Conservation (phyloP, 2,329 filamentous ascomycete genomes). For the Orbilia javanica region DNA sequence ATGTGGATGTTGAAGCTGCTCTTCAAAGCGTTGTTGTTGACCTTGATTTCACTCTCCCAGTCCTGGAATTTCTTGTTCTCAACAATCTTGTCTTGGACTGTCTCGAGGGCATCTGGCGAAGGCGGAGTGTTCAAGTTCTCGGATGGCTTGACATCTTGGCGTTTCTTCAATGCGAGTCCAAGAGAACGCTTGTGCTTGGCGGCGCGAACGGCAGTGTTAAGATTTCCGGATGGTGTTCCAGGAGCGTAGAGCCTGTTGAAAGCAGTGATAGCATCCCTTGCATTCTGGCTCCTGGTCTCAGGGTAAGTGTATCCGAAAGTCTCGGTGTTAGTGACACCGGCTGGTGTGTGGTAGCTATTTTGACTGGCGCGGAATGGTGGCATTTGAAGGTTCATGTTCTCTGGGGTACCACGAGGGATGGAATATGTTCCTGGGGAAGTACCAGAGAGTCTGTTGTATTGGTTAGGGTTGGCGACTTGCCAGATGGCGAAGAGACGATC, state of each 20-base stretch:
- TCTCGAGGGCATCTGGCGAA: constrained; percentile 27
- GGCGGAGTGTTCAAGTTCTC: constrained; percentile 35
- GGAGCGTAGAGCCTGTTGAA: constrained; percentile 75
- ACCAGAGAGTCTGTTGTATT: constrained; percentile 26
- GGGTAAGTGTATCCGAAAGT: constrained; percentile 81
- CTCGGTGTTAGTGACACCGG: constrained; percentile 64
- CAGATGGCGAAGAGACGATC: constrained; percentile 82
- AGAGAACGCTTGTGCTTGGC: constrained; percentile 48
- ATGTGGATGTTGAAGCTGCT: constrained; percentile 65
- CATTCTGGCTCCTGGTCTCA: constrained; percentile 69
- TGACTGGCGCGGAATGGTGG: constrained; percentile 59
- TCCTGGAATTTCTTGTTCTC: constrained; percentile 62
- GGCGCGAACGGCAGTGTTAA: constrained; percentile 34
- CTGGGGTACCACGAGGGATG: constrained; percentile 40
- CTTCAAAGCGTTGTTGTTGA: constrained; percentile 63
- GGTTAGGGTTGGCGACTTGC: constrained; percentile 76
- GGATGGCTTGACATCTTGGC: constrained; percentile 21
- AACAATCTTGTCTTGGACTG: constrained; percentile 44
- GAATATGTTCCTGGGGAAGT: constrained; percentile 32
- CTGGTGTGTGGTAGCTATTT: constrained; percentile 58
- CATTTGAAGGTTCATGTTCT: constrained; percentile 60
- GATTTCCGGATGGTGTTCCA: constrained; percentile 59
- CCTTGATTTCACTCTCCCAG: constrained; percentile 65
- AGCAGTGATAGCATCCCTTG: constrained; percentile 67
- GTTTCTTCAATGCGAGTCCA: constrained; percentile 25